Evolutionary conservation across 108 stramenopile species (phyloP).

Genomic region (Discostella stelligeroides): DNA sequence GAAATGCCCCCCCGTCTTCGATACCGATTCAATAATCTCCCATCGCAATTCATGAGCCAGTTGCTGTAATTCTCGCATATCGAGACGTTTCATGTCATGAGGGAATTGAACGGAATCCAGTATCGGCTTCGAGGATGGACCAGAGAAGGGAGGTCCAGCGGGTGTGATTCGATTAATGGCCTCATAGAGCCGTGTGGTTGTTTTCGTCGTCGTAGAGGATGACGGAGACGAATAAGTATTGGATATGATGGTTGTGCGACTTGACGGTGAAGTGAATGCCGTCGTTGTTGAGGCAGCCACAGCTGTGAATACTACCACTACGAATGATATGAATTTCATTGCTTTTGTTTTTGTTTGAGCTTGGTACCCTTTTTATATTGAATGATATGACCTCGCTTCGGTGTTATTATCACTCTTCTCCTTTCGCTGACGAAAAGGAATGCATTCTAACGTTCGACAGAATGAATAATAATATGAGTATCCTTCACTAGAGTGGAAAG

Average conservation of each 20-base stretch:
- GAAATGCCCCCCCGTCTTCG: conserved; percentile 97
- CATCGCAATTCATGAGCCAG: conserved; percentile 94
- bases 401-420: no score
- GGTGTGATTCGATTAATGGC: conserved; percentile 27
- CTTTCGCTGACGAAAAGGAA: no score
- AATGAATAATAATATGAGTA: no score
- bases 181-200: conserved; percentile 11
- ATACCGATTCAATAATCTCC: conserved; percentile 93
- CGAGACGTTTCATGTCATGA: conserved; percentile 87
- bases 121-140: conserved; percentile 89
- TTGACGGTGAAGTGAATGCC: conserved; percentile 5
- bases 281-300: neutral
- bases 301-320: neutral
- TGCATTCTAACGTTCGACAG: no score
- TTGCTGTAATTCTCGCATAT: conserved; percentile 90
- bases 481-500: no score
- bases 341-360: no score
- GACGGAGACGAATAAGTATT: no score
- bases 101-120: conserved; percentile 87
- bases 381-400: no score
- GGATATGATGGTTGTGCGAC: neutral
- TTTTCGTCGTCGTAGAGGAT: neutral
- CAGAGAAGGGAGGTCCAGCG: conserved; percentile 78
- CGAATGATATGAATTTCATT: conserved; percentile 6
- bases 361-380: no score